Evolutionary conservation across 768 basidiomycete genomes (phyloP), one percentile per base, ranked within the genome.

Genomic region (Steccherinum ochraceum): DNA sequence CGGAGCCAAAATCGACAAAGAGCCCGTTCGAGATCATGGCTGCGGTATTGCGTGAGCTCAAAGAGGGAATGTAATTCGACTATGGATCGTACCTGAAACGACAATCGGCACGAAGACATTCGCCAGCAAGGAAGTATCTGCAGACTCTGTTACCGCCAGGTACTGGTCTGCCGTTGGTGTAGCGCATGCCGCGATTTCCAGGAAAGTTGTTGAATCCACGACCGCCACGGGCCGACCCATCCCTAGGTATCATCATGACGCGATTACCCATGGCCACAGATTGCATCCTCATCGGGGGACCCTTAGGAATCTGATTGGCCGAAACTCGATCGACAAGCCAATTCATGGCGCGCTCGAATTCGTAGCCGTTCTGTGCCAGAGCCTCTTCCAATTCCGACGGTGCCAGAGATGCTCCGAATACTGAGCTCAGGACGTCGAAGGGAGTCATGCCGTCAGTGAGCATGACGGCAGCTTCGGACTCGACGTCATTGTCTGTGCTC

Each of bases 1-100:
- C 94, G 81, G 24, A 99, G 78, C 96, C 96, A 99, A 73, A 99
- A 99, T 27, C 96, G 86, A 70, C 89, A 93, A 19, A 97, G 67
- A 1, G 94, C 94, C 40, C 94, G 81, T 66, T 97, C 94, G 3
- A 96, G 79, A 61, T 97, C 94, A 64, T 96, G 94, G 59, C 94
- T 96, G 58, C 2, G 58, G 49, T 49, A 45, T n/a, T n/a, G n/a
- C n/a, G n/a, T n/a, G n/a, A n/a, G n/a, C n/a, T n/a, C n/a, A n/a
- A n/a, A 49, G 39, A 49, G 35, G 7, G 10, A 48, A n/a, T n/a
- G n/a, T n/a, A n/a, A n/a, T n/a, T n/a, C n/a, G n/a, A n/a, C n/a
- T n/a, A n/a, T n/a, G n/a, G 20, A 21, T 63, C 81, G 56, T 58
- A 95, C 95, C 93, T 97, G 74, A 98, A 99, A 51, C 95, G 83